Base-by-base conservation (phyloP, 495 filamentous ascomycete genomes). In the Neurospora sp. region DNA sequence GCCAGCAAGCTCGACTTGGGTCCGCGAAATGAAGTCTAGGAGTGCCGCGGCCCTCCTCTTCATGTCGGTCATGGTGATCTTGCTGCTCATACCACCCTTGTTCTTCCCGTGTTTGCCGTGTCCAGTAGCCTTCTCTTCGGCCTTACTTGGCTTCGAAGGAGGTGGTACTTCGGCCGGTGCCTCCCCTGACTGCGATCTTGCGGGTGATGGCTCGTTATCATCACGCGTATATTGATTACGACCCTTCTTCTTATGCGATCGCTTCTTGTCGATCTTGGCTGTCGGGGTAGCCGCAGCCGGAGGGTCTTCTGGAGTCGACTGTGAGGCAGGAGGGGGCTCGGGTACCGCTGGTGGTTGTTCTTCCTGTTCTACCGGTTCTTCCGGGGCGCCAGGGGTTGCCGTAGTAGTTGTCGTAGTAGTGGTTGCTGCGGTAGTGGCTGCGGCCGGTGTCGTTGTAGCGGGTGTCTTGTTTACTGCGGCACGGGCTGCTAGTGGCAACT, bases 11-110 rank as follows among this genome's bases (percentile, higher is more conserved):
- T 99, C 96, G 14, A 97, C 86, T 77, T 98, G 95, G 75, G 93
- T 95, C 66, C 92, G 89, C 9, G 92, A 90, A 76, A 99, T 97
- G 80, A 92, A 98, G 53, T 97, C 94, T 18, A 96, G 84, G 71
- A 99, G 95, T 16, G 86, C 90, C 3, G 90, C 89, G 4, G 94
- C 94, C 9, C 92, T 89, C 73, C 92, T 88, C 82, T 93, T 94
- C 92, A 98, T 96, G 75, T 98, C 94, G 73, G 90, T 91, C 89
- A 98, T 92, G 38, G 88, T 95, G 69, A 94, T 89, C 79, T 91
- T 93, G 75, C 88, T 90, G 22, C 68, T 81, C 80, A 85, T 83
- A 22, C 81, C 80, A 12, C 79, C 81, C 73, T 82, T 85, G 53
- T 70, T 75, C 72, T 81, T 85, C 68, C 72, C 48, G 41, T 79